Base-by-base conservation (phyloP, 2,329 filamentous ascomycete genomes). In the Pseudohalonectria lignicola region DNA sequence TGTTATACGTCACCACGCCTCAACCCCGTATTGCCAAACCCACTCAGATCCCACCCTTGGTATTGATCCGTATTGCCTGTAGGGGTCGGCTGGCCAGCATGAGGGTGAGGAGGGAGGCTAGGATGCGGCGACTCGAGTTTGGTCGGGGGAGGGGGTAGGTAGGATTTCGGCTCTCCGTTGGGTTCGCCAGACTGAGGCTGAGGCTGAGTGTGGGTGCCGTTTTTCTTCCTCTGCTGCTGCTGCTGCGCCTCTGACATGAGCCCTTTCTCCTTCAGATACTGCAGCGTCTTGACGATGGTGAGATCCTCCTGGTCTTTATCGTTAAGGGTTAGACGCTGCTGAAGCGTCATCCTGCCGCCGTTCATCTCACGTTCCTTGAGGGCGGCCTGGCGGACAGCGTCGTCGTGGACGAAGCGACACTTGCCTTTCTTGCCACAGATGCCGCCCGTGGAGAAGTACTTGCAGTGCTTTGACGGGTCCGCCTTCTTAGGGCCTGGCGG, bases 361-460 rank as follows among this genome's bases (percentile, higher is more conserved):
- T 81, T 81, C 49, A 68, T 66, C 49, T 77, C 75, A 42, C 76
- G 71, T 53, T 80, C 76, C 50, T 68, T 71, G 35, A 81, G 63
- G 41, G 76, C 76, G 46, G 73, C 73, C 49, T 77, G 74, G 47
- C 77, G 68, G 41, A 78, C 71, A 44, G 71, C 69, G 15, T 70
- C 67, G 53, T 82, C 77, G 55, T 82, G 77, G 45, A 79, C 74
- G 60, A 82, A 82, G 60, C 77, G 77, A 64, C 77, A 82, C 75
- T 81, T 81, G 74, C 75, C 74, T 70, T 79, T 79, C 68, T 82
- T 82, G 37, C 76, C 77, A 59, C 77, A 82, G 41, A 67, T 77
- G 43, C 77, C 77, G 47, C 77, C 77, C 37, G 76, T 81, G 29
- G 76, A 78, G 53, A 73, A 82, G 56, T 82, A 82, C 59, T 82